phyloP scores from a whole-genome alignment of 306 rosid species.

The Lagenaria siceraria region DNA sequence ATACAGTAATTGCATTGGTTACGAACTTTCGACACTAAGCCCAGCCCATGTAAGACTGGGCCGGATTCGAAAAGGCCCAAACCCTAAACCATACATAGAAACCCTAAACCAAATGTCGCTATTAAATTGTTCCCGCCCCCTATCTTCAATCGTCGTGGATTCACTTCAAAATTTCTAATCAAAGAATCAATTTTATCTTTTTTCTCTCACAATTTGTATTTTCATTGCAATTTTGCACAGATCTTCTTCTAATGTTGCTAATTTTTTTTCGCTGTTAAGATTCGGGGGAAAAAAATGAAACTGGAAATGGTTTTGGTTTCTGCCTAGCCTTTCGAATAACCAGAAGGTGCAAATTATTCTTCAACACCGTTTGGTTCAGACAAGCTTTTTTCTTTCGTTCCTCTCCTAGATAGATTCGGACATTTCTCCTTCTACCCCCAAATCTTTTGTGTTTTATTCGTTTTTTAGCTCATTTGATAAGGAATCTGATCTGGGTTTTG shows the following conservation, averaged over 20 bases:
- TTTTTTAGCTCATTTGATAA: not conserved
- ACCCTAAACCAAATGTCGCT: not conserved
- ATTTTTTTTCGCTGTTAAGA: not conserved
- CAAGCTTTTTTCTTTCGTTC: conserved; percentile 5
- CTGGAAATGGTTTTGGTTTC: not conserved
- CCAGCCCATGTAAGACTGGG: not conserved
- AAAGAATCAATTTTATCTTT: not conserved
- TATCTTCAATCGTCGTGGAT: too few relatives aligned
- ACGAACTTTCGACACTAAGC: not conserved
- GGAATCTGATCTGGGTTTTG: not conserved
- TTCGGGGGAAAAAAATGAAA: not conserved
- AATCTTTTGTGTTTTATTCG: not conserved
- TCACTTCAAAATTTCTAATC: not conserved
- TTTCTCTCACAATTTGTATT: not conserved
- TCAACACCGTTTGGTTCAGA: conserved; percentile 28
- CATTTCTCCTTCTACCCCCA: not conserved
- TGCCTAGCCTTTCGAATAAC: conserved; percentile 17
- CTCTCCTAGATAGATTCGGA: conserved; percentile 15
- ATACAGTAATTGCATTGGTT: too few relatives aligned
- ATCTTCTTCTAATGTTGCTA: not conserved
- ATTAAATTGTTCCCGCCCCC: not conserved
- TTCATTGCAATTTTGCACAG: not conserved
- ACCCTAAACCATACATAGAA: not conserved
- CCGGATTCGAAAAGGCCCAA: not conserved
- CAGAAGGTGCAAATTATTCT: not conserved